A percentile compares a stretch with the other conserved stretches of the same genome.
phyloP scores from a whole-genome alignment of 257 asterid species.

The Nicotiana undulata region DNA sequence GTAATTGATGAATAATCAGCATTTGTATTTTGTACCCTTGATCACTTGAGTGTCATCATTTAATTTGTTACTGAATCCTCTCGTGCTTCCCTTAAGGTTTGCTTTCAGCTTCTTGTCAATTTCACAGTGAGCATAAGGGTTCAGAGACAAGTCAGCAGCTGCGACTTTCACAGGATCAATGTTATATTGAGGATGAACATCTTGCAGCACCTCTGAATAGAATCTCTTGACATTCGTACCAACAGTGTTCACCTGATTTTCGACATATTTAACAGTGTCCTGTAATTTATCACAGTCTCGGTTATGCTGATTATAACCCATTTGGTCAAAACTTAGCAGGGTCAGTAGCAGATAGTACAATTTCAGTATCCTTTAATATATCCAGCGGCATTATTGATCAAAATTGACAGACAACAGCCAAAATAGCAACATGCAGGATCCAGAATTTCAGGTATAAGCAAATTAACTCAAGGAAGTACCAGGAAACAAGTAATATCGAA shows the following conservation, averaged over 20 bases:
- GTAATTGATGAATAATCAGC: background rate
- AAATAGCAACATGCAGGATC: background rate
- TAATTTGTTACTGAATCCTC: slow-evolving; percentile 20
- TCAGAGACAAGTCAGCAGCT: slow-evolving; percentile 42
- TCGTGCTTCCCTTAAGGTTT: slow-evolving; percentile 19
- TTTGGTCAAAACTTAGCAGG: background rate
- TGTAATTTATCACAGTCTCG: slow-evolving; percentile 12
- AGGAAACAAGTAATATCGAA: background rate
- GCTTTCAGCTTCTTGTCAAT: slow-evolving; percentile 31
- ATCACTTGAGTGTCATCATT: slow-evolving; percentile 30
- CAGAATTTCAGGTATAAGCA: background rate
- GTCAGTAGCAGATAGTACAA: background rate
- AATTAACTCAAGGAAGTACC: background rate
- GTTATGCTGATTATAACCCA: background rate
- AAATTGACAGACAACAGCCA: background rate
- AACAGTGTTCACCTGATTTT: slow-evolving; percentile 71
- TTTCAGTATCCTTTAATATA: background rate
- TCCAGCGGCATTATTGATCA: background rate
- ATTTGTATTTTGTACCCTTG: slow-evolving; percentile 16
- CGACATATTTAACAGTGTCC: slow-evolving; percentile 74
- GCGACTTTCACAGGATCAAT: slow-evolving; percentile 42
- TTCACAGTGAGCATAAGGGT: slow-evolving; percentile 35
- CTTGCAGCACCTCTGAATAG: slow-evolving; percentile 70
- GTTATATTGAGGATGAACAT: slow-evolving; percentile 41
- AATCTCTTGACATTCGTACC: slow-evolving; percentile 64